phyloP scores from a whole-genome alignment of 2,329 filamentous ascomycete species.

The Myriosclerotinia duriaeana region DNA sequence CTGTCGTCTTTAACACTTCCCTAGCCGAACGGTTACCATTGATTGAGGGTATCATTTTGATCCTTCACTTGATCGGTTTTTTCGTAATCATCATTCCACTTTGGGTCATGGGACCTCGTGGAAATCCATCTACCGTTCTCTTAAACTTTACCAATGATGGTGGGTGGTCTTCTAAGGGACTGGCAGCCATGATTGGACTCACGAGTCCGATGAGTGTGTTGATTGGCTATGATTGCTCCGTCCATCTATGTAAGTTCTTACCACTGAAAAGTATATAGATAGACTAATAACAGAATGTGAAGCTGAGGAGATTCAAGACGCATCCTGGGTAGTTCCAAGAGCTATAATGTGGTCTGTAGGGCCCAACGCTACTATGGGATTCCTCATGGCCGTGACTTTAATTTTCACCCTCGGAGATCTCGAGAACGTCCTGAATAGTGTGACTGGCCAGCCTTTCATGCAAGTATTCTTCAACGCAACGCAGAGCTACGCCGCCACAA shows the following conservation, averaged over 20 bases:
- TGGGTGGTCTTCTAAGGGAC: conserved; percentile 39
- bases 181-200: conserved; percentile 43
- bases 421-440: conserved; percentile 34
- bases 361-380: conserved; percentile 44
- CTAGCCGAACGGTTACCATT: conserved; percentile 43
- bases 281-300: conserved; percentile 2
- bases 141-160: conserved; percentile 40
- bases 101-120: conserved; percentile 36
- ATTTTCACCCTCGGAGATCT: conserved; percentile 44
- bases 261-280: too few relatives aligned
- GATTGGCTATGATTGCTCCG: conserved; percentile 36
- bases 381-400: conserved; percentile 44
- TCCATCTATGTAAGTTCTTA: conserved; percentile 40
- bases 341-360: conserved; percentile 43
- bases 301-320: conserved; percentile 51
- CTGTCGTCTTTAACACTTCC: conserved; percentile 48
- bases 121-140: conserved; percentile 34
- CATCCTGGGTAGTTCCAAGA: conserved; percentile 48
- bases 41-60: conserved; percentile 46
- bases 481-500: conserved; percentile 43
- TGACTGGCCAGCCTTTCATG: conserved; percentile 42
- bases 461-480: conserved; percentile 38
- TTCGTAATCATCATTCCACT: conserved; percentile 47
- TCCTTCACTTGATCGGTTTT: conserved; percentile 49
- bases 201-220: conserved; percentile 40